Evolutionary conservation across 2,329 filamentous ascomycete genomes (phyloP), one percentile per base, ranked within the genome.

Genomic region (Fusarium illudens): DNA sequence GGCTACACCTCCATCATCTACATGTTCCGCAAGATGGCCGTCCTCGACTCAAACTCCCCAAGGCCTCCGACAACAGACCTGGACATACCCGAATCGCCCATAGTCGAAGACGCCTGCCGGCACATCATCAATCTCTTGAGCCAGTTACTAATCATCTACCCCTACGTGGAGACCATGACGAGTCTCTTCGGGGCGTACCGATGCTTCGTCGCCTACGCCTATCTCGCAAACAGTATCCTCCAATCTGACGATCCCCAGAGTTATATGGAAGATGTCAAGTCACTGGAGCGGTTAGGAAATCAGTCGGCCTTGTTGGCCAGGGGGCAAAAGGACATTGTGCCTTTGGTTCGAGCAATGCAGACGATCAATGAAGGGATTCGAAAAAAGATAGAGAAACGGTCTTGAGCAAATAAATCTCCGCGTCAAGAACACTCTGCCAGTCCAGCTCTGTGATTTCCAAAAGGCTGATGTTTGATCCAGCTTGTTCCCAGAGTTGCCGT

Each of bases 1-100:
- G 74, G 75, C 1, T 76, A 76, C 39, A 76, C 73, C 4, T 74
- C 70, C 53, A 71, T 77, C 49, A 73, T 78, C 27, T 78, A 76
- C 62, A 78, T 78, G 75, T 75, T 77, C 19, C 73, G 76, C 48
- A 78, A 77, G 49, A 72, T 73, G 64, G 65, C 66, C 19, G 61
- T 73, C 8, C 68, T 76, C 11, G 61, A 73, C 49, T 70, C 71
- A 2, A 73, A 57, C n/a, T 75, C 73, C 4, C 75, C 74, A 2
- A 60, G 60, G 2, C 73, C 72, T 4, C 67, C 74, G 13, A 57
- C 65, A 25, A 75, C 70, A 6, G 74, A 76, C 12, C 44, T 73
- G 2, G 75, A 76, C 6, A 73, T 76, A 1, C 75, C 74, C 15
- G 70, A 73, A 36, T 76, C 75, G 6, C 72, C 72, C 2, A 67